A percentile compares a stretch with the other conserved stretches of the same genome.
Conservation (phyloP, 441 rosid genomes). For the Eruca vesicaria region DNA sequence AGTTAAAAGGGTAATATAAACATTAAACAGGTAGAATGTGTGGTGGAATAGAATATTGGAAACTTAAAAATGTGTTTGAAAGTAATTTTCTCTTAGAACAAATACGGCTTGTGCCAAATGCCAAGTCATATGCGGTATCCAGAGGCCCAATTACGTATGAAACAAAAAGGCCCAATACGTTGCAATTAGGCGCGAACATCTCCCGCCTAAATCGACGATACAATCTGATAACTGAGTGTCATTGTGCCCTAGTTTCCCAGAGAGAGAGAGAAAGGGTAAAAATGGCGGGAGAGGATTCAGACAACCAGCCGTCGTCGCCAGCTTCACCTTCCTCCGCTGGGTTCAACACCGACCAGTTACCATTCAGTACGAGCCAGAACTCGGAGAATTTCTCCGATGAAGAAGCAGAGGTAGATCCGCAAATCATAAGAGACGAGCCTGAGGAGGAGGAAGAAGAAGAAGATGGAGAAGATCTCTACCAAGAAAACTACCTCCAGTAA, state of each 20-base stretch:
- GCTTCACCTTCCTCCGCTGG: slow-evolving; percentile 81
- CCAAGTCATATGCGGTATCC: background rate
- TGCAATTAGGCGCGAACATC: slow-evolving; percentile 17
- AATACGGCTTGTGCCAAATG: background rate
- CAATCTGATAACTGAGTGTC: background rate
- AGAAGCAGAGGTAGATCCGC: slow-evolving; percentile 89
- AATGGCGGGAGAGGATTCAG: slow-evolving; percentile 57
- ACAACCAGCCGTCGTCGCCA: slow-evolving; percentile 62
- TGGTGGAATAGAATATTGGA: too few relatives aligned
- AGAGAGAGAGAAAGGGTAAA: background rate
- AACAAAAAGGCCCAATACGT: slow-evolving; percentile 3
- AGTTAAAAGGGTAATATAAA: too few relatives aligned
- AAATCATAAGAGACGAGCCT: slow-evolving; percentile 62
- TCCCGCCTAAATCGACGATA: slow-evolving; percentile 20
- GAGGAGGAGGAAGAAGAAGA: slow-evolving; percentile 68
- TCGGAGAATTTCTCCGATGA: slow-evolving; percentile 69
- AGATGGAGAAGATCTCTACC: slow-evolving; percentile 83
- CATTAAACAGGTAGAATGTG: too few relatives aligned
- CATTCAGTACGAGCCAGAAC: slow-evolving; percentile 56
- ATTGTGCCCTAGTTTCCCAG: slow-evolving; percentile 13
- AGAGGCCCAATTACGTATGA: background rate
- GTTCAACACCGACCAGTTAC: slow-evolving; percentile 91
- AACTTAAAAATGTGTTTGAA: too few relatives aligned
- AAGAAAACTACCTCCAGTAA: slow-evolving; percentile 69
- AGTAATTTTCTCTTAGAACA: background rate